phyloP scores from a whole-genome alignment of 1,139 yeast species.

The Candida tropicalis region DNA sequence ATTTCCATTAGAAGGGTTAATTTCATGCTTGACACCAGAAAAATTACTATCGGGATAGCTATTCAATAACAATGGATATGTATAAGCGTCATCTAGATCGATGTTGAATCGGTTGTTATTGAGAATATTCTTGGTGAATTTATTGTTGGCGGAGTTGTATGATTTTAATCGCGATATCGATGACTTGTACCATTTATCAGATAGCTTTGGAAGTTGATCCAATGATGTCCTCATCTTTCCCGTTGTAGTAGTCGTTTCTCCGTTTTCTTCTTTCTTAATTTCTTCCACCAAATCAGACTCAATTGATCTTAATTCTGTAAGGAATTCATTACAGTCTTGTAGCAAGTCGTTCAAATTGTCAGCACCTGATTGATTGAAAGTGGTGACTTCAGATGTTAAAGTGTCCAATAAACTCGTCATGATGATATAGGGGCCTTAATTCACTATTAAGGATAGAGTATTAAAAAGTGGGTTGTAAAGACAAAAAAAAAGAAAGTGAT shows the following conservation, averaged over 20 bases:
- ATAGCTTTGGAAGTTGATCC: constrained; percentile 12
- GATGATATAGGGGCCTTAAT: neutral
- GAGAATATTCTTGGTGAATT: constrained; percentile 39
- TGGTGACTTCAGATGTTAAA: constrained; percentile 30
- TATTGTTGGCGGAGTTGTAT: constrained; percentile 41
- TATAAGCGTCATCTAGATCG: constrained; percentile 47
- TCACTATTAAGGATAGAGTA: neutral
- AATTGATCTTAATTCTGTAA: constrained; percentile 29
- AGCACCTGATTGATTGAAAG: constrained; percentile 28
- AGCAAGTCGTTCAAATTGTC: constrained; percentile 23
- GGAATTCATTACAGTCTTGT: constrained; percentile 27
- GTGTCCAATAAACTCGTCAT: constrained; percentile 29
- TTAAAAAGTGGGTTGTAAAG: neutral
- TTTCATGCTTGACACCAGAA: constrained; percentile 1
- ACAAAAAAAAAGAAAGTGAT: neutral
- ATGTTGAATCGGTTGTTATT: constrained; percentile 32
- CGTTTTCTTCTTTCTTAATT: constrained; percentile 14
- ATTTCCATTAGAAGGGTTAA: neutral
- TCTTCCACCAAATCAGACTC: constrained; percentile 30
- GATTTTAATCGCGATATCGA: constrained; percentile 37
- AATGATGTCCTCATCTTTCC: neutral
- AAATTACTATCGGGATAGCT: constrained; percentile 29
- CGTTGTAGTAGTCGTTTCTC: neutral
- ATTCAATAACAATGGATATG: constrained; percentile 40
- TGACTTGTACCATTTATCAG: constrained; percentile 38